Percentiles rank a stretch among this genome's conserved stretches.
Evolutionary conservation across 768 basidiomycete genomes (phyloP).

Genomic region (Rhizopogon vulgaris): DNA sequence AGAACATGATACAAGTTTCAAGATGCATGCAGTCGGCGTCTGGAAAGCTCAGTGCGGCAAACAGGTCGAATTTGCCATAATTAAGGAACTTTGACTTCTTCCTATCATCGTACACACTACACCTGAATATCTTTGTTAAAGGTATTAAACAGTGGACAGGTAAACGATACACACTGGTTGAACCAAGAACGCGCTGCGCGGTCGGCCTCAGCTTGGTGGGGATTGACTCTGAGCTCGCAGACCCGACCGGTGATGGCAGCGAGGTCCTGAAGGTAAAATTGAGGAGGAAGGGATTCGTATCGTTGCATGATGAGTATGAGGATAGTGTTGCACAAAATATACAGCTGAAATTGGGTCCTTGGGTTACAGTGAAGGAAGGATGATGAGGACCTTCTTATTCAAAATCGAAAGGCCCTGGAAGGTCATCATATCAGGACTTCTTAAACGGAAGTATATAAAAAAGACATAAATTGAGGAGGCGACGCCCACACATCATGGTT

Average conservation of each 20-base stretch:
- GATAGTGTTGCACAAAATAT: slow-evolving; percentile 9
- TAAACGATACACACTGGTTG: slow-evolving; percentile 15
- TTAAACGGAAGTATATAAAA: slow-evolving; percentile 19
- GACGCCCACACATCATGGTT: slow-evolving; percentile 18
- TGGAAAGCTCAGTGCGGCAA: slow-evolving; percentile 33
- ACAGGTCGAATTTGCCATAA: slow-evolving; percentile 33
- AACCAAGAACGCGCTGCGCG: slow-evolving; percentile 28
- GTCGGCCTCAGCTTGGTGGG: slow-evolving; percentile 29
- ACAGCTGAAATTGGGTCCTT: slow-evolving; percentile 14
- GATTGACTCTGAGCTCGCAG: slow-evolving; percentile 29
- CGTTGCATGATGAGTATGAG: slow-evolving; percentile 21
- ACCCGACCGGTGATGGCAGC: slow-evolving; percentile 29
- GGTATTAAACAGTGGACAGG: not conserved
- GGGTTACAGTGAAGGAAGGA: slow-evolving; percentile 5
- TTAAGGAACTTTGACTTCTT: slow-evolving; percentile 29
- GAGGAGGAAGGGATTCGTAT: slow-evolving; percentile 24
- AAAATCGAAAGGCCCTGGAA: slow-evolving; percentile 10
- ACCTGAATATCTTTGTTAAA: slow-evolving; percentile 11
- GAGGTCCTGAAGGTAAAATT: slow-evolving; percentile 31
- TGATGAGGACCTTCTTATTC: slow-evolving; percentile 23
- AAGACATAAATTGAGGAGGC: slow-evolving; percentile 19
- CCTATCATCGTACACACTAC: slow-evolving; percentile 28
- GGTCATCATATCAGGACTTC: slow-evolving; percentile 14
- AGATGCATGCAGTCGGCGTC: slow-evolving; percentile 31
- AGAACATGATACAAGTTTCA: slow-evolving; percentile 31